Evolutionary conservation across 73 alveolate species (phyloP), one percentile per base, ranked within the genome.

Genomic region (Paramecium octaurelia): DNA sequence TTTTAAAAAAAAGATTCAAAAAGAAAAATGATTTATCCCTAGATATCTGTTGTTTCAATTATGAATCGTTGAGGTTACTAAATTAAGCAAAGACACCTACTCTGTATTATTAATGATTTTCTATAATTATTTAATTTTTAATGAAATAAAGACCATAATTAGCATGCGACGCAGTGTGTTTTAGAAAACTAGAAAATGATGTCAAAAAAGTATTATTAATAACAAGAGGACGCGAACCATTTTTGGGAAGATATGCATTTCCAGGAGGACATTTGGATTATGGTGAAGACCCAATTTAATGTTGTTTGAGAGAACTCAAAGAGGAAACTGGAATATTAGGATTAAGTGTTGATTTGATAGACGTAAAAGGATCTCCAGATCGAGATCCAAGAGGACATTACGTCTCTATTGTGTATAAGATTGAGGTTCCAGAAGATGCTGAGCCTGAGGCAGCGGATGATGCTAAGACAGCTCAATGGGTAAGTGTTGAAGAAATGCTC

Each of bases 221-320:
- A 76, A 97, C 98, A 12, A 95, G 99, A 75, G 98, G 97, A 5
- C 84, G 77, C 18, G 91, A 88, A 58, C 99, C 99, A 18, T 95
- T 73, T 85, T 86, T 94, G 43, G 99, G 99, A 16, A 76, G 92
- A 85, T 94, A 94, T 73, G 99, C 99, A 5, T 98, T 97, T 94
- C 99, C 99, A 23, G 99, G 99, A 20, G 99, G 99, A 23, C 97
- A 96, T 95, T 98, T 98, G 1, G 99, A 98, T 70, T 98, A 98
- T 92, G 97, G 97, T 34, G 99, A 98, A 95, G 99, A 98, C 75
- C 99, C 99, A 12, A 92, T 87, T 58, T 87, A 71, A 36, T 99
- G 99, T 27, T 95, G 98, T 70, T 76, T 98, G 50, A 96, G 99
- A 94, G 99, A 98, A 92, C 94, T 98, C 21, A 88, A 96, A 92